Base-by-base conservation (phyloP, 108 stramenopile species). In the Epithemia pelagica region DNA sequence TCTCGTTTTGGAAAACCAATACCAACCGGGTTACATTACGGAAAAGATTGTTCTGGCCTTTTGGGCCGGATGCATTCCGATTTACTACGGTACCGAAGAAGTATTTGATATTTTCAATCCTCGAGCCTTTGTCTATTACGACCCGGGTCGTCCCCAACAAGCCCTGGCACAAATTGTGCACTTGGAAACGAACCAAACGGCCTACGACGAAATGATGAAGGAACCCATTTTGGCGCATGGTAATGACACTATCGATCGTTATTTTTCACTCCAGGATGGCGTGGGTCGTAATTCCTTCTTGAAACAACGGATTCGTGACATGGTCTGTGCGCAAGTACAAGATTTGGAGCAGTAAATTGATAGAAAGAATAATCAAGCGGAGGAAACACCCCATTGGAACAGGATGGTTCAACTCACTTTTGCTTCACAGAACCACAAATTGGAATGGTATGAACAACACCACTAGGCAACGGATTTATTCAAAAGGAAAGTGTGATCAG, bases 11-110 rank as follows among this genome's bases (percentile, higher is more conserved):
- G 85, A 87, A 61, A 80, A 87, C 58, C 33, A 63, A 28, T 28
- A 68, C n/a, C 46, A 54, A 7, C 32, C 30, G 29, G 78, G 78
- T 0, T 87, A 87, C 61, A 64, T 87, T 5, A 80, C 86, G 1
- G 86, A 87, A 78, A 87, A 87, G 63, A 82, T 87, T 52, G 28
- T 87, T 61, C 62, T 74, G 71, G 80, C 68, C 31, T 84, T 78
- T 65, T 61, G 64, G 53, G 81, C 73, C 5, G 86, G 83, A 26
- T 68, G 80, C 20, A 67, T 87, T 30, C 85, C 85, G 1, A 73
- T 87, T 10, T 87, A 82, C 59, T 87, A 73, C 56, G 85, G 85
- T 54, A 74, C 60, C 30, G 31, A 32, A 32, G 59, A 69, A 27
- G 67, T 87, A 30, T 82, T 82, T 70, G 73, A 82, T 22, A 72